Evolutionary conservation across 768 basidiomycete genomes (phyloP), one percentile per base, ranked within the genome.

Genomic region (Trametes punicea): DNA sequence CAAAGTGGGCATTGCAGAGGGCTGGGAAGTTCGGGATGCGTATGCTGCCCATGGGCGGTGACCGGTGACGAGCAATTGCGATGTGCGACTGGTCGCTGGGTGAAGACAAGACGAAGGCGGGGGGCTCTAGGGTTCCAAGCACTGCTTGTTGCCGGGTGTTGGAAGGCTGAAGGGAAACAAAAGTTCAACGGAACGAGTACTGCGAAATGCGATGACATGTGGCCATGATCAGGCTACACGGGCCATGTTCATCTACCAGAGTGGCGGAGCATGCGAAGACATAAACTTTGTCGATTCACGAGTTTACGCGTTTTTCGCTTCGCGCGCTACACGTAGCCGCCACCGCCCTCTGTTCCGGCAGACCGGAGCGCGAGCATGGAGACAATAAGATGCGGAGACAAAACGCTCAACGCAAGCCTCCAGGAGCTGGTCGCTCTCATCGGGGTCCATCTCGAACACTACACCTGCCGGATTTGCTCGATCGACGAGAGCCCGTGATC

Each of bases 21-120:
- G 57, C 44, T 4, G 62, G 55, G 47, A 69, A 61, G 46, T 67
- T 59, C 23, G 67, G 67, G 27, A 69, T 46, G 38, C 67, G 67
- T 47, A 63, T 62, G 60, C 63, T 67, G n/a, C 52, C 55, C 54
- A 53, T 52, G 23, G 60, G 33, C 44, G 11, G 20, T 34, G 16
- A 8, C 31, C 18, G 51, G 41, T 27, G 33, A 34, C 15, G 25
- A 10, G 30, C 10, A 33, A 16, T 23, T 40, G 41, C 21, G 27
- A 39, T 30, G 26, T 29, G 18, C 47, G 49, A 41, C 30, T 31
- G 27, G 42, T 44, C 30, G 27, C n/a, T 38, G 34, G 39, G 25
- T 25, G 16, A 18, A 50, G 27, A 20, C 26, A 36, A n/a, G 38
- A 29, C 46, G 34, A 26, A 11, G 6, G 39, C 21, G 27, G 38